Base-by-base conservation (phyloP, 2,329 filamentous ascomycete genomes). In the Hypoxylon rubiginosum region DNA sequence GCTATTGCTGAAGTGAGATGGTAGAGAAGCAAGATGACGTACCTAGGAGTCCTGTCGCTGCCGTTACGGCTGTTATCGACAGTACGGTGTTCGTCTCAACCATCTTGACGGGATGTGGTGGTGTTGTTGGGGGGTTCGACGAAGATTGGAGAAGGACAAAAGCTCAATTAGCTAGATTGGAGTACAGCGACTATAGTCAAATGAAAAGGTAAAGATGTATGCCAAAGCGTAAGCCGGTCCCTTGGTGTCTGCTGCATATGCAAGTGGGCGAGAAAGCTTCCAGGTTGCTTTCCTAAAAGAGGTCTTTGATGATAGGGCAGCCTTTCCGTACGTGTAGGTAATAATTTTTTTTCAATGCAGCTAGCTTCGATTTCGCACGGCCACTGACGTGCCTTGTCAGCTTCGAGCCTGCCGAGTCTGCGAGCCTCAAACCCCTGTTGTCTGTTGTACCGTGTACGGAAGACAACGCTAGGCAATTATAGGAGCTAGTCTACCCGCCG, bases 1-100 rank as follows among this genome's bases (percentile, higher is more conserved):
- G 32, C 21, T 24, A 6, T 17, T 24, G 36, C 36, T 43, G 36
- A n/a, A 24, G 24, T 39, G 41, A 36, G 24, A 11, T n/a, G 34
- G 21, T 10, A 36, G 24, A 21, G 53, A 54, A 60, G 62, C 19
- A 64, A 28, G 51, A 43, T 62, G 60, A 80, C 79, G 76, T 84
- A 91, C 88, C 88, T 73, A 89, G 75, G 58, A 89, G 69, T 70
- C 86, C 87, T 56, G 87, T 87, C 62, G 87, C 87, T 71, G 86
- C 79, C 53, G 86, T 88, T 75, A 87, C 87, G 75, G 88, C 84
- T 62, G 86, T 86, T 77, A 87, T 86, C 77, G 87, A 88, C 78
- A 87, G 84, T 76, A 89, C 76, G 70, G 83, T 87, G 69, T 81
- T 83, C 67, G 83, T 80, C 77, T 85, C 83, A 69, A 86, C 79